Evolutionary conservation across 2,329 filamentous ascomycete genomes (phyloP).

Genomic region (Xylaria sp.): DNA sequence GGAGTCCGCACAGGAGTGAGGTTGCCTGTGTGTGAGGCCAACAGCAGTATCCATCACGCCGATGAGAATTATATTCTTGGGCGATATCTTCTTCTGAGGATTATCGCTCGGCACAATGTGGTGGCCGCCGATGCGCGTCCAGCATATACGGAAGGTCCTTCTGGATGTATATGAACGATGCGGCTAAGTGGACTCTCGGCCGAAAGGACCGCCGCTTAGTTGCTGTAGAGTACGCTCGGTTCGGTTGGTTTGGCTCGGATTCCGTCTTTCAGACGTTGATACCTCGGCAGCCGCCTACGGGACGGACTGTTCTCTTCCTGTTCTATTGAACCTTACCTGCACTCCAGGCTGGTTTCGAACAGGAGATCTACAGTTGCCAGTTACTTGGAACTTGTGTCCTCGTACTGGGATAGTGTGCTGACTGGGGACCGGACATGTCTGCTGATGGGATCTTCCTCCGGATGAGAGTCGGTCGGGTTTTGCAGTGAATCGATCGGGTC

Average conservation of each 20-base stretch:
- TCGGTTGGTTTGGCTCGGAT: constrained; percentile 4
- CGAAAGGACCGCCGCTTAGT: neutral
- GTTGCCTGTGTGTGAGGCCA: constrained; percentile 8
- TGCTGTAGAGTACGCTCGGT: constrained; percentile 12
- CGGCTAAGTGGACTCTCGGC: neutral
- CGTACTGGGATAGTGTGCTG: constrained; percentile 6
- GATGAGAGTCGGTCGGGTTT: constrained; percentile 4
- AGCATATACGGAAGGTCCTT: neutral
- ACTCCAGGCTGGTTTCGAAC: neutral
- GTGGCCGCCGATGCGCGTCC: constrained; percentile 11
- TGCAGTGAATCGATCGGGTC: constrained; percentile 2
- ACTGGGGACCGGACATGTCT: constrained; percentile 3
- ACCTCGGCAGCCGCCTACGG: constrained; percentile 3
- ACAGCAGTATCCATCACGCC: constrained; percentile 1
- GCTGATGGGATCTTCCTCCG: constrained; percentile 8
- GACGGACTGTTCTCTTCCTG: neutral
- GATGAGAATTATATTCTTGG: constrained; percentile 6
- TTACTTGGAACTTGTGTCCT: constrained; percentile 11
- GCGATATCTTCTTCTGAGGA: neutral
- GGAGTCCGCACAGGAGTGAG: constrained; percentile 1
- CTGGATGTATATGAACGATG: neutral
- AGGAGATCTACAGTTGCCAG: neutral
- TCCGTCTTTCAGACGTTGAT: constrained; percentile 8
- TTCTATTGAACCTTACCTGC: neutral
- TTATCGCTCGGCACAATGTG: neutral